Evolutionary conservation across 2,329 filamentous ascomycete genomes (phyloP).

Genomic region (Colletotrichum tropicicola): DNA sequence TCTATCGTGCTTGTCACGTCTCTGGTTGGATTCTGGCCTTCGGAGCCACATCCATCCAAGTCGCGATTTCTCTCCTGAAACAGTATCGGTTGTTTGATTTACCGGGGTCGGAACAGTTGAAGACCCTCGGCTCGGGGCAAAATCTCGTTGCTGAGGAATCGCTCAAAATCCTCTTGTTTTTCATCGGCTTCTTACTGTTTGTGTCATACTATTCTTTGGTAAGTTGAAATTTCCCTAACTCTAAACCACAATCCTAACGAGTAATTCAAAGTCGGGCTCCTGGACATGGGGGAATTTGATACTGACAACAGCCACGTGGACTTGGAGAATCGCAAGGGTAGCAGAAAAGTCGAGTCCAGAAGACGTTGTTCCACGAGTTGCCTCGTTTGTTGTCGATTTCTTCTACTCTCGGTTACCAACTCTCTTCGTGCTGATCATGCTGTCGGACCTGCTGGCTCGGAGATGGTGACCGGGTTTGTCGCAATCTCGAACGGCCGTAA

Average conservation of each 20-base stretch:
- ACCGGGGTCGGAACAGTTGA: background rate
- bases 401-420: background rate
- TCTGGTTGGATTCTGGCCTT: background rate
- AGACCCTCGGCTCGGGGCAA: background rate
- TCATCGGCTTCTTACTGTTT: background rate
- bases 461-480: no score
- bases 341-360: background rate
- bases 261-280: background rate
- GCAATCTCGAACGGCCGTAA: no score
- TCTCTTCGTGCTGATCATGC: background rate
- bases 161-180: background rate
- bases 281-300: background rate
- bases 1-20: background rate
- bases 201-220: background rate
- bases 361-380: background rate
- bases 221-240: background rate
- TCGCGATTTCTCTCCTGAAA: background rate
- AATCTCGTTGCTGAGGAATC: background rate
- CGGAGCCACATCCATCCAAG: background rate
- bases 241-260: background rate
- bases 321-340: background rate
- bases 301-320: background rate
- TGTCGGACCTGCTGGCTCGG: background rate
- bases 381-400: background rate
- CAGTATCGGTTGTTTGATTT: background rate